Evolutionary conservation across 192 early-diverging fungal genomes (phyloP).

Genomic region (Rhizophagus clarus): DNA sequence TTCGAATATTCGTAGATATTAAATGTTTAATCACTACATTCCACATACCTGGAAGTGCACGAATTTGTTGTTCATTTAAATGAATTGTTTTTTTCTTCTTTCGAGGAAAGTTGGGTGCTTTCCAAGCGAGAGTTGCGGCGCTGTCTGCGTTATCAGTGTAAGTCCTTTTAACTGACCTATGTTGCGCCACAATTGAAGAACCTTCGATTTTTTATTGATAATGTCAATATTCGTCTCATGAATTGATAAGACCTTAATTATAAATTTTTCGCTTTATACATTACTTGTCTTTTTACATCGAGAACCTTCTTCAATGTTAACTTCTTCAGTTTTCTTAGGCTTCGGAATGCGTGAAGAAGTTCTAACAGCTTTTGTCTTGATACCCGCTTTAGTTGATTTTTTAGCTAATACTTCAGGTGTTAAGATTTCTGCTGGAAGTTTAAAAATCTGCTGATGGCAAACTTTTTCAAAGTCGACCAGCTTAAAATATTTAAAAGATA

Average conservation of each 20-base stretch:
- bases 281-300: background rate
- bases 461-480: background rate
- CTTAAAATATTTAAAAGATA: background rate
- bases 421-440: background rate
- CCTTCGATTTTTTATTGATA: background rate
- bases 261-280: background rate
- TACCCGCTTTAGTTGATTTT: background rate
- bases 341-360: background rate
- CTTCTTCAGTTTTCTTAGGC: background rate
- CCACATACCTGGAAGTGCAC: background rate
- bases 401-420: background rate
- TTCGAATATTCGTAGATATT: background rate
- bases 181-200: background rate
- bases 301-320: background rate
- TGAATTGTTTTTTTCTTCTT: constrained; percentile 2
- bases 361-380: background rate
- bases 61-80: background rate
- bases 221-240: background rate
- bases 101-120: background rate
- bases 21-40: background rate
- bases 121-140: background rate
- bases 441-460: background rate
- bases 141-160: background rate
- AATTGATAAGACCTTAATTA: background rate
- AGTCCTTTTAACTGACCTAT: constrained; percentile 1